A percentile compares a stretch with the other conserved stretches of the same genome.
phyloP scores from a whole-genome alignment of 495 filamentous ascomycete species.

The Staphylotrichum longicolle region DNA sequence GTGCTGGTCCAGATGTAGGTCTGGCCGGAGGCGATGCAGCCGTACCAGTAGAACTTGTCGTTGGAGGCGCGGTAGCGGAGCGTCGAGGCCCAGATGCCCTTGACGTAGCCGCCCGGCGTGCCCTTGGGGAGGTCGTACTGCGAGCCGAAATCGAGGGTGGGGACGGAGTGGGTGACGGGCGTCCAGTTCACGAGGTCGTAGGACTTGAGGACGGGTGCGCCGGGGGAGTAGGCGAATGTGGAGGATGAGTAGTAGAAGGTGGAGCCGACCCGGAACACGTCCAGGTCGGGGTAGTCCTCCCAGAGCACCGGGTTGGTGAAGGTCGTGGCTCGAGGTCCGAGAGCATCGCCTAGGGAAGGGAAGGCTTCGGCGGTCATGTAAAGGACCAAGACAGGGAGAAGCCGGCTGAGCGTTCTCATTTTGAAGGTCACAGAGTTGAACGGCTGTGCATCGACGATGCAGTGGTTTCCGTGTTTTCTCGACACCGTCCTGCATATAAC shows the following conservation, averaged over 20 bases:
- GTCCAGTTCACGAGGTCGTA: constrained; percentile 59
- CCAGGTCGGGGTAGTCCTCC: constrained; percentile 36
- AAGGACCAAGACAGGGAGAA: too few species aligned
- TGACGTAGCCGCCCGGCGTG: constrained; percentile 42
- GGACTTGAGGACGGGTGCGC: constrained; percentile 57
- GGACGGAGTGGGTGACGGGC: constrained; percentile 53
- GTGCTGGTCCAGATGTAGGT: constrained; percentile 52
- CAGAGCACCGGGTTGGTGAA: constrained; percentile 45
- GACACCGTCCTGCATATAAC: too few species aligned
- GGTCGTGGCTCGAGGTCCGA: constrained; percentile 10
- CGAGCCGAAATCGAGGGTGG: constrained; percentile 46
- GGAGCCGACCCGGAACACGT: constrained; percentile 45
- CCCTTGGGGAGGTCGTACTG: constrained; percentile 49
- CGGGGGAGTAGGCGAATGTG: constrained; percentile 57
- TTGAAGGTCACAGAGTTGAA: too few species aligned
- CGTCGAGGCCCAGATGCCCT: constrained; percentile 56
- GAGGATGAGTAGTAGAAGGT: constrained; percentile 57
- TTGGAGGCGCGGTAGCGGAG: constrained; percentile 49
- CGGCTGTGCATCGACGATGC: too few species aligned
- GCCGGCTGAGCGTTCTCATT: too few species aligned
- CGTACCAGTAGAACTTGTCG: constrained; percentile 56
- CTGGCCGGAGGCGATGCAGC: constrained; percentile 48
- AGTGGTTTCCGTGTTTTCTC: too few species aligned
- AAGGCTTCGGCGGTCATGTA: too few species aligned
- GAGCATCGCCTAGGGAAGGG: too few species aligned